These are phyloP conservation scores for Penicillium sp. DNA, from an alignment of 2,329 filamentous ascomycete genomes.

Conservation along the genomic window DNA sequence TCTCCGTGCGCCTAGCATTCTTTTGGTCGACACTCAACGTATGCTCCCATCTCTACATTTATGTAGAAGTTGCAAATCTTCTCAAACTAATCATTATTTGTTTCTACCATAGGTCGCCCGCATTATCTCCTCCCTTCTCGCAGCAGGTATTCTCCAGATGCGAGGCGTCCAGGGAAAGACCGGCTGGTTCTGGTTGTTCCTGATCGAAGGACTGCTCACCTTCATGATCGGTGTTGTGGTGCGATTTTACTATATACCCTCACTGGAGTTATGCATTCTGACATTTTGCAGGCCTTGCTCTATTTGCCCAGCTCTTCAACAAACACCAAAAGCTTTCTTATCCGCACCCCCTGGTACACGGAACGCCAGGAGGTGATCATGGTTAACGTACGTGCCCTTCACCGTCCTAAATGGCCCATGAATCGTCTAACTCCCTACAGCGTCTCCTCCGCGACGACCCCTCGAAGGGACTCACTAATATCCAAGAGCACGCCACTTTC, in stretches of 20 bases:
- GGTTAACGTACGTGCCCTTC: constrained; percentile 48
- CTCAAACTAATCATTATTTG: background rate
- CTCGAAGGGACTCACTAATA: constrained; percentile 60
- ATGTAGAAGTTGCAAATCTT: background rate
- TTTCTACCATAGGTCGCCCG: constrained; percentile 41
- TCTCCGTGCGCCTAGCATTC: constrained; percentile 57
- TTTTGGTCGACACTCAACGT: constrained; percentile 26
- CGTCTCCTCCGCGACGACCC: constrained; percentile 60
- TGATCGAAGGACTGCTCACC: constrained; percentile 59
- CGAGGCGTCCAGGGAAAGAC: constrained; percentile 27
- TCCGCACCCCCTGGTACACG: constrained; percentile 60
- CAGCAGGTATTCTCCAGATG: constrained; percentile 39
- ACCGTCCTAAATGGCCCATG: background rate
- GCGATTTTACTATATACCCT: background rate
- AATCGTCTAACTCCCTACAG: background rate
- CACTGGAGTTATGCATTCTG: background rate
- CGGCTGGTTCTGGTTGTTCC: constrained; percentile 54
- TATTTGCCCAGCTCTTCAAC: constrained; percentile 14
- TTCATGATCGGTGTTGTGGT: constrained; percentile 46
- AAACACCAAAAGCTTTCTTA: constrained; percentile 57
- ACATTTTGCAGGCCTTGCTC: background rate
- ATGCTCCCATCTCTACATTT: background rate
- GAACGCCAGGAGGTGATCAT: constrained; percentile 62
- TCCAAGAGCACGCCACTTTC: constrained; percentile 56
- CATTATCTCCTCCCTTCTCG: constrained; percentile 39